A percentile compares a stretch with the other conserved stretches of the same genome.
phyloP scores from a whole-genome alignment of 345 rosid species.

The Psidium guajava region DNA sequence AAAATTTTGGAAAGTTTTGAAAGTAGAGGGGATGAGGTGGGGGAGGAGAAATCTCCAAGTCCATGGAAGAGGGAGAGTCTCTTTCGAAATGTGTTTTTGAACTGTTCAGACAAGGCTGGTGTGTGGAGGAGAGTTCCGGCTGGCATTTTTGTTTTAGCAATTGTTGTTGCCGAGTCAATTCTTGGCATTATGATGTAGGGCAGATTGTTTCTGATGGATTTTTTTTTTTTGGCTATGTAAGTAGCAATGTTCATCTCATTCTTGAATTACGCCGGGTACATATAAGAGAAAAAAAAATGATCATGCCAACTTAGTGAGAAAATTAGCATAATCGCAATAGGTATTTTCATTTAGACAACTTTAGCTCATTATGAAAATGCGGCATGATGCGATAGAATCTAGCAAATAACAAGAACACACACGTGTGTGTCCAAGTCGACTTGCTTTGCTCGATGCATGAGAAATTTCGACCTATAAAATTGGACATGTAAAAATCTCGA shows the following conservation, averaged over 20 bases:
- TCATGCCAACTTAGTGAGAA: accelerated
- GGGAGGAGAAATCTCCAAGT: neutral
- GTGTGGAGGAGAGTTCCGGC: neutral
- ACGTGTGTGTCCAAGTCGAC: neutral
- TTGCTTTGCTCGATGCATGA: neutral
- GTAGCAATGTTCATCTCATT: neutral
- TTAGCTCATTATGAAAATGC: neutral
- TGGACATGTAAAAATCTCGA: neutral
- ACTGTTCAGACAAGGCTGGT: neutral
- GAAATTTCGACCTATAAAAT: neutral
- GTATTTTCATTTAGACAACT: neutral
- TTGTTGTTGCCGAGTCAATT: neutral
- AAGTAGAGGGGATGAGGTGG: neutral
- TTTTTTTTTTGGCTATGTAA: neutral
- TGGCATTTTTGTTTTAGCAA: neutral
- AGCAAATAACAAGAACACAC: neutral
- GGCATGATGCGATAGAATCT: accelerated
- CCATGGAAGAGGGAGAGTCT: neutral
- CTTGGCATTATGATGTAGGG: neutral
- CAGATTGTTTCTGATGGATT: neutral
- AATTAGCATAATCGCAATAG: neutral
- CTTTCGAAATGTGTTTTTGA: neutral
- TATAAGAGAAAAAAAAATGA: too few species aligned
- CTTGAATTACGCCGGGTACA: neutral
- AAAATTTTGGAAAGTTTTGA: neutral